Base-by-base conservation (phyloP, 306 rosid species). In the Phaseolus lunatus region DNA sequence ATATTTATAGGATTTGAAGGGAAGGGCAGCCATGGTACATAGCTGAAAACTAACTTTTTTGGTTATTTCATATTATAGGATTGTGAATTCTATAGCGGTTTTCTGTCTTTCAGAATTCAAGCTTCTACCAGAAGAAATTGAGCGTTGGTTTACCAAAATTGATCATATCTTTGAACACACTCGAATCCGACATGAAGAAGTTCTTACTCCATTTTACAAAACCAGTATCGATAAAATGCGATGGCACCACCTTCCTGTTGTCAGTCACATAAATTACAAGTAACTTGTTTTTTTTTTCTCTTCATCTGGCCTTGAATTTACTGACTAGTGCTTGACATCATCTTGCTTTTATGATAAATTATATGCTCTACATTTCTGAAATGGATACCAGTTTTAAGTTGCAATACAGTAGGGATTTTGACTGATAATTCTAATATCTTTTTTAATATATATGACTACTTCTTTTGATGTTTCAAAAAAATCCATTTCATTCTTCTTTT, bases 1-100 rank as follows among this genome's bases (percentile, higher is more conserved):
- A 90, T 95, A 52, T 95, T 92, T 86, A 74, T 95, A 70, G 98
- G 97, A 64, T 95, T 95, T 81, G 97, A 92, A 81, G 98, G 98
- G 84, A 89, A 85, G 76, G 96, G 98, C 22, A 90, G 87, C 82
- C 97, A 85, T 69, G 98, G 97, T 93, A 86, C 81, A 54, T 81
- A 70, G 44, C 67, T 78, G 54, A 59, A 41, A 50, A 62, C 44
- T 12, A 47, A 41, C 65, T 59, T 31, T 31, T 79, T 56, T 72
- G 22, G 15, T 72, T 59, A 59, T 85, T 57, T 43, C 19, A 10
- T 66, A 66, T 58, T 73, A 70, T 8, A 48, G 73, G 65, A 44
- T 27, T 10, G 26, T 52, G 22, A 69, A 53, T 72, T 82, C 15
- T 44, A 54, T 72, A 27, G 13, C 10, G 52, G 31, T 68, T 57